These are phyloP conservation scores for Euryodendron excelsum DNA, from an alignment of 148 eudicot genomes.

Conservation along the genomic window DNA sequence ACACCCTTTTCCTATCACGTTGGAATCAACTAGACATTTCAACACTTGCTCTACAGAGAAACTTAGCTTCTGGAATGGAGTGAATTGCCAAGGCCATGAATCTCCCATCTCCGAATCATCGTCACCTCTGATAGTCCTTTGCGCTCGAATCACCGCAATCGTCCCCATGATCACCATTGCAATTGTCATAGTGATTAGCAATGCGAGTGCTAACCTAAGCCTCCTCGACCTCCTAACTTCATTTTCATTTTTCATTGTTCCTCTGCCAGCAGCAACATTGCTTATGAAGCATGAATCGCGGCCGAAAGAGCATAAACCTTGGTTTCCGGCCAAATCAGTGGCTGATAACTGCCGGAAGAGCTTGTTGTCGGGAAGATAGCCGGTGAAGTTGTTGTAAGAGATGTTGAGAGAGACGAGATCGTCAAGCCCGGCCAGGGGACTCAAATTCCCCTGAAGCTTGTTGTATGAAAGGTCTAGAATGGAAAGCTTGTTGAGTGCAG, in stretches of 20 bases:
- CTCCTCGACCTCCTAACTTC: constrained; percentile 36
- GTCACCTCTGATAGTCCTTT: constrained; percentile 42
- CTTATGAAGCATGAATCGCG: constrained; percentile 34
- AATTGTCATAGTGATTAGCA: constrained; percentile 54
- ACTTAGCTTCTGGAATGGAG: constrained; percentile 81
- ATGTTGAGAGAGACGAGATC: constrained; percentile 74
- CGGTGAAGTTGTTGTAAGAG: constrained; percentile 73
- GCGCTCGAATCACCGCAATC: constrained; percentile 58
- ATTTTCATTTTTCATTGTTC: constrained; percentile 9
- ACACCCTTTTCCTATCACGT: constrained; percentile 82
- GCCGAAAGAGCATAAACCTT: constrained; percentile 48
- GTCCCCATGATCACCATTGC: constrained; percentile 68
- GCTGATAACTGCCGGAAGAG: constrained; percentile 63
- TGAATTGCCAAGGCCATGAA: constrained; percentile 77
- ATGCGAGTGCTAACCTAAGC: constrained; percentile 55
- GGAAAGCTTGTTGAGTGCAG: constrained; percentile 60
- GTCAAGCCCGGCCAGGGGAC: constrained; percentile 45
- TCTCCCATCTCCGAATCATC: constrained; percentile 71
- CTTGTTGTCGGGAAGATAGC: constrained; percentile 73
- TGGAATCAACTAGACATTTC: constrained; percentile 63
- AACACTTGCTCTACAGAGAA: constrained; percentile 73
- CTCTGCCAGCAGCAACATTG: not conserved
- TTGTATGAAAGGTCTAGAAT: constrained; percentile 70
- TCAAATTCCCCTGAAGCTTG: constrained; percentile 55
- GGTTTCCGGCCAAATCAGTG: constrained; percentile 57